Percentiles rank a stretch among this genome's conserved stretches.
These are phyloP conservation scores for Amanita phalloides DNA, from an alignment of 768 basidiomycete genomes.

Conservation along the genomic window DNA sequence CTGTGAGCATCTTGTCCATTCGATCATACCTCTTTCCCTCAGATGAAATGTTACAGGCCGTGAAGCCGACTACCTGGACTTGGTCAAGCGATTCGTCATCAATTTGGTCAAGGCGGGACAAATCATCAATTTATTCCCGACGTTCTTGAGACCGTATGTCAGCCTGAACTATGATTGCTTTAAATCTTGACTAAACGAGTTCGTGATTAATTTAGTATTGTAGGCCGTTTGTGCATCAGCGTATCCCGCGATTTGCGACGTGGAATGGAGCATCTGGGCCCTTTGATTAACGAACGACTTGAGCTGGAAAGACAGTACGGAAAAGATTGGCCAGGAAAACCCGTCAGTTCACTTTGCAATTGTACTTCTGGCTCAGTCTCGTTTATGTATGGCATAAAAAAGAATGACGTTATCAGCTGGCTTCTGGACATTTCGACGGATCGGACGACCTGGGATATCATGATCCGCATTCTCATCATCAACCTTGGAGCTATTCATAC, in stretches of 20 bases:
- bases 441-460: conserved; percentile 15
- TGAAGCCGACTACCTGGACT: conserved; percentile 10
- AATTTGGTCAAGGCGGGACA: conserved; percentile 10
- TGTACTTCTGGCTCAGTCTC: not conserved
- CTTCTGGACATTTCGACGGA: conserved; percentile 26
- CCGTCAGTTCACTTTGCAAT: conserved; percentile 9
- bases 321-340: conserved; percentile 17
- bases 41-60: conserved; percentile 9
- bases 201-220: conserved; percentile 7
- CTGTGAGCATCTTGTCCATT: conserved; percentile 8
- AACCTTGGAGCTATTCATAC: conserved; percentile 36
- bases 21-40: not conserved
- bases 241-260: conserved; percentile 4
- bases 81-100: conserved; percentile 10
- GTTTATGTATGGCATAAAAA: not conserved
- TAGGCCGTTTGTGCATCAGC: conserved; percentile 8
- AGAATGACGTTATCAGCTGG: conserved; percentile 40
- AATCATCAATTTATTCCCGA: conserved; percentile 15
- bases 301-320: conserved; percentile 15
- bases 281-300: conserved; percentile 16
- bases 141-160: conserved; percentile 14
- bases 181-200: not conserved
- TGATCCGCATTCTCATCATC: conserved; percentile 25
- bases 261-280: conserved; percentile 15
- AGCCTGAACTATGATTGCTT: not conserved